These are phyloP conservation scores for Pseudomonodictys pantanalensis DNA, from an alignment of 495 filamentous ascomycete genomes.

Conservation along the genomic window DNA sequence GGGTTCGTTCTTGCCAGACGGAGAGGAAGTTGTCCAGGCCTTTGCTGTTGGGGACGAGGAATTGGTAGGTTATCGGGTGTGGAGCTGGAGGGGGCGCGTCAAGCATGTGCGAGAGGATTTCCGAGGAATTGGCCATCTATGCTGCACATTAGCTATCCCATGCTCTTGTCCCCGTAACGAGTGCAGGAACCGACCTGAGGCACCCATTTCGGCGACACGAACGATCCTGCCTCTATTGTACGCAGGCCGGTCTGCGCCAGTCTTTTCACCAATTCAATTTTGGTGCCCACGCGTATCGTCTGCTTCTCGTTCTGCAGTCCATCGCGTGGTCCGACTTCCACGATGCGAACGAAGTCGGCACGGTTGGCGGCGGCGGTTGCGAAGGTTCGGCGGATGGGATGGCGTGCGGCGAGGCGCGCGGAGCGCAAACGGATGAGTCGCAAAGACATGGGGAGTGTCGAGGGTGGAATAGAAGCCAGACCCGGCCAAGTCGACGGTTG, in stretches of 20 bases:
- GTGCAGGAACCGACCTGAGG: constrained; percentile 65
- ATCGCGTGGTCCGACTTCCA: constrained; percentile 93
- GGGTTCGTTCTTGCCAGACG: constrained; percentile 41
- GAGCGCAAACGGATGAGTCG: constrained; percentile 22
- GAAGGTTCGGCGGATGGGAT: constrained; percentile 26
- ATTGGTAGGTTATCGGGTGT: constrained; percentile 78
- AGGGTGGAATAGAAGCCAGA: too few species aligned
- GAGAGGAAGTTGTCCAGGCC: constrained; percentile 64
- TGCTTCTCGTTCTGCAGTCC: constrained; percentile 95
- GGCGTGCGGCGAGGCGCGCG: constrained; percentile 29
- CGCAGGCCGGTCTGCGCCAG: constrained; percentile 81
- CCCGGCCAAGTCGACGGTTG: too few species aligned
- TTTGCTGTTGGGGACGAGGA: constrained; percentile 84
- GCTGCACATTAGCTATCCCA: constrained; percentile 2
- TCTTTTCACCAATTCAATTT: constrained; percentile 76
- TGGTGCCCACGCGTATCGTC: constrained; percentile 73
- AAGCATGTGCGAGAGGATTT: constrained; percentile 75
- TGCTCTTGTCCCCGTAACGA: not conserved
- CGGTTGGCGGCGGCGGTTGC: constrained; percentile 16
- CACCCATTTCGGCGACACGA: constrained; percentile 96
- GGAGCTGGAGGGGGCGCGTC: constrained; percentile 56
- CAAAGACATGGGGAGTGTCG: too few species aligned
- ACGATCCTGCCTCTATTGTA: constrained; percentile 91
- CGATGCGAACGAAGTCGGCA: constrained; percentile 59
- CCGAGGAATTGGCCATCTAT: constrained; percentile 88